phyloP scores from a whole-genome alignment of 2,329 filamentous ascomycete species.

The Emericellopsis atlantica region DNA sequence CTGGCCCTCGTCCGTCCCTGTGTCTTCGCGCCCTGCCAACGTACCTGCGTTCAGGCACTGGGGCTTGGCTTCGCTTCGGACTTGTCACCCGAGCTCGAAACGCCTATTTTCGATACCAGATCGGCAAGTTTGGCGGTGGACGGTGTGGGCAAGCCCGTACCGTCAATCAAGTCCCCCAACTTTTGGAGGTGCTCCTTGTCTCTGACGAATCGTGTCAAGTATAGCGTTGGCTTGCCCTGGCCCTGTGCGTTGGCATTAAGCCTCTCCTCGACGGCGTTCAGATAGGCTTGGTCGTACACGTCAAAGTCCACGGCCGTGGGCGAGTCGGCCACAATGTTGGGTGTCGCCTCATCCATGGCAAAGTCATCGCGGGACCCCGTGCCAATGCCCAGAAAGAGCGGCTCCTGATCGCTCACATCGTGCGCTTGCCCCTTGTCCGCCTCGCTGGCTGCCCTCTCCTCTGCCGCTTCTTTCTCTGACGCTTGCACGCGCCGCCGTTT shows the following conservation, averaged over 20 bases:
- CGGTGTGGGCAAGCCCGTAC: slow-evolving; percentile 3
- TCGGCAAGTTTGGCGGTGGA: not conserved
- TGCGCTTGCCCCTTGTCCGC: slow-evolving; percentile 33
- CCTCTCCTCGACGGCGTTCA: slow-evolving; percentile 59
- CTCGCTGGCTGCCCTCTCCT: slow-evolving; percentile 14
- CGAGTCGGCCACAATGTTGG: slow-evolving; percentile 62
- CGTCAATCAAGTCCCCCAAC: slow-evolving; percentile 23
- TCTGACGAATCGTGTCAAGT: slow-evolving; percentile 34
- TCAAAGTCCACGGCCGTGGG: slow-evolving; percentile 75
- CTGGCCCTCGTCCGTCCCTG: no score
- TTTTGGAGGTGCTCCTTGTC: slow-evolving; percentile 26
- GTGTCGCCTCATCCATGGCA: slow-evolving; percentile 21
- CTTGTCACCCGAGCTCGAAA: not conserved
- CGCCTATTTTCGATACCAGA: not conserved
- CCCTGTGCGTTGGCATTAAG: slow-evolving; percentile 43
- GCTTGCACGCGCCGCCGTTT: slow-evolving; percentile 29
- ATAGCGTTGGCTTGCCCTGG: slow-evolving; percentile 29
- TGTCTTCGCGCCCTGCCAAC: no score
- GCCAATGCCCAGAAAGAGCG: slow-evolving; percentile 66
- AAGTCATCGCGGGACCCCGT: slow-evolving; percentile 42
- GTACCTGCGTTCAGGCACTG: not conserved
- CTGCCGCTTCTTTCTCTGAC: slow-evolving; percentile 13
- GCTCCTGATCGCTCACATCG: slow-evolving; percentile 47
- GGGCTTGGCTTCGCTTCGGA: not conserved
- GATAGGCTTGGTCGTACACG: slow-evolving; percentile 81